Conservation (phyloP, 768 basidiomycete genomes). For the Kondoa malvinella region DNA sequence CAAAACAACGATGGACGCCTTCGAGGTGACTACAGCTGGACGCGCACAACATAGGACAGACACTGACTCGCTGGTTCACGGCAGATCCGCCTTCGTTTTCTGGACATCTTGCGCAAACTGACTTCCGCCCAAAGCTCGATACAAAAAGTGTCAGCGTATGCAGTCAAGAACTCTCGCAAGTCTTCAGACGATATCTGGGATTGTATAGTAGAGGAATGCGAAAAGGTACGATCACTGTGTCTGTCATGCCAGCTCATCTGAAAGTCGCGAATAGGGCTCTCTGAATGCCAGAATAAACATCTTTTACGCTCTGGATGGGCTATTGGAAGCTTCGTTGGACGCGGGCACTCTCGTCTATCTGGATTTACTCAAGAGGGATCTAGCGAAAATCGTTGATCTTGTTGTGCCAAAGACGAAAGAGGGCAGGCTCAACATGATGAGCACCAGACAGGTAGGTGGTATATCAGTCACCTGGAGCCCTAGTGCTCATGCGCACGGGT, state of each 20-base stretch:
- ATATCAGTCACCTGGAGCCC: constrained; percentile 28
- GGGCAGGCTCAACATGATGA: constrained; percentile 34
- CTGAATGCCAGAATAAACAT: constrained; percentile 36
- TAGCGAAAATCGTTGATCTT: constrained; percentile 30
- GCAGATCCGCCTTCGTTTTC: constrained; percentile 33
- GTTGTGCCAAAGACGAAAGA: constrained; percentile 34
- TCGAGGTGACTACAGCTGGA: constrained; percentile 18
- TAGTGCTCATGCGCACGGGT: constrained; percentile 25
- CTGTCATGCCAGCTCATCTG: too few species aligned
- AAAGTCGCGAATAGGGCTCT: constrained; percentile 31
- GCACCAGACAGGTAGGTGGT: constrained; percentile 32
- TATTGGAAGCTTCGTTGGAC: constrained; percentile 24
- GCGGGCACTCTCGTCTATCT: constrained; percentile 30
- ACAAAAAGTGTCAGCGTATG: constrained; percentile 34
- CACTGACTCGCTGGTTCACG: background rate
- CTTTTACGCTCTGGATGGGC: constrained; percentile 35
- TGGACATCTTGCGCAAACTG: constrained; percentile 31
- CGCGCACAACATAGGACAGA: background rate
- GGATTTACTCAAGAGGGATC: constrained; percentile 29
- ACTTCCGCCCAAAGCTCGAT: constrained; percentile 35
- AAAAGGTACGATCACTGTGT: constrained; percentile 25
- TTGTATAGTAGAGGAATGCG: constrained; percentile 34
- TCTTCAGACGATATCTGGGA: constrained; percentile 37
- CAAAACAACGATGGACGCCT: constrained; percentile 23
- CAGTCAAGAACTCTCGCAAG: constrained; percentile 31